Base-by-base conservation (phyloP, 495 filamentous ascomycete species). In the Apiosordaria backusii region DNA sequence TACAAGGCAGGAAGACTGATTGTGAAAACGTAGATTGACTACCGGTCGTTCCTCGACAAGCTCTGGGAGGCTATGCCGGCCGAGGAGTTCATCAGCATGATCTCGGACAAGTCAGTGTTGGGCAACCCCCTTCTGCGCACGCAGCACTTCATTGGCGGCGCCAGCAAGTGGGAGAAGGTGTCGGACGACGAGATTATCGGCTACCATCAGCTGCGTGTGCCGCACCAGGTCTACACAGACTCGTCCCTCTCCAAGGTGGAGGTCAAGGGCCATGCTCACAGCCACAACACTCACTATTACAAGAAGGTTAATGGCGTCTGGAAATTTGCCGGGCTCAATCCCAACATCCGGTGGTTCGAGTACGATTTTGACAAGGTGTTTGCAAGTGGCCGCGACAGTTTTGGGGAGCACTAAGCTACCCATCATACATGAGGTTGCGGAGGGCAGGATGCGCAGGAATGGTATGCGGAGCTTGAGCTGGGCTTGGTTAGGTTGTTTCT, bases 311-410 rank as follows among this genome's bases (percentile, higher is more conserved):
- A 91, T 68, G 89, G 89, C 4, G 85, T 87, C 65, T 93, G 91
- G 91, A 94, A 92, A 79, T 91, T 92, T 76, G 89, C 90, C 1
- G 90, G 91, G 1, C 77, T 94, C 61, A 79, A 82, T 72, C 90
- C 91, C 1, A 80, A 86, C 59, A 89, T 93, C 64, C 77, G 87
- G 53, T 93, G 88, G 88, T 80, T 77, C 67, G 91, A 94, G 81
- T 85, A 87, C 71, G 86, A 90, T 55, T 91, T 90, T 69, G 78
- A 83, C 59, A 74, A 79, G 67, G 76, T 83, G 9, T 82, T 82
- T 63, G 78, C 73, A 1, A 69, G 70, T 50, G 81, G 80, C n/a
- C 77, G 79, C n/a, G 79, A 83, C 55, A 74, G 68, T 63, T 80
- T 77, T 53, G 79, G 80, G 23, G 74, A 77, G 19, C 21, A 26